These are phyloP conservation scores for Omphalea diandra DNA, from an alignment of 441 rosid genomes.

Conservation along the genomic window DNA sequence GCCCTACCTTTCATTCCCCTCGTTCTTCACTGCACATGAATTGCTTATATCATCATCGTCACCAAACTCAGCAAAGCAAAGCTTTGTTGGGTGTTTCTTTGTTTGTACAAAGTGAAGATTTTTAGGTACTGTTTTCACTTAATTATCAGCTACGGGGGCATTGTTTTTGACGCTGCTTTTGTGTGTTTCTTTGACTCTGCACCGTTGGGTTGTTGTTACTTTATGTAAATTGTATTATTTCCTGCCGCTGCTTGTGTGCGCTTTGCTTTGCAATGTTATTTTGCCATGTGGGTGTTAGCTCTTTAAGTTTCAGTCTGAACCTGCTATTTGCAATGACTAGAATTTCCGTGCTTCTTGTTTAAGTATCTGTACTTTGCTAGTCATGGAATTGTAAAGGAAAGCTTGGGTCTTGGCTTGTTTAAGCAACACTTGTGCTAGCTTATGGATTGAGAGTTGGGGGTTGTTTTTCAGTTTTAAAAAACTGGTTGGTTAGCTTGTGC, in stretches of 20 bases:
- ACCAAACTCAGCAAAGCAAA: neutral
- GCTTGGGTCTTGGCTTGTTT: no score
- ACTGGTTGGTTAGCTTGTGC: neutral
- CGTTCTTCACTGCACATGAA: slow-evolving; percentile 6
- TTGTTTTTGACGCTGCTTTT: neutral
- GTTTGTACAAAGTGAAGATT: neutral
- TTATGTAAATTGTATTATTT: neutral
- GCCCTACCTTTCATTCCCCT: slow-evolving; percentile 48
- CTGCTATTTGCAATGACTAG: neutral
- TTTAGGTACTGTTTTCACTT: slow-evolving; percentile 8
- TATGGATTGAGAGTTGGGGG: neutral
- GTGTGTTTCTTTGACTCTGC: slow-evolving; percentile 3
- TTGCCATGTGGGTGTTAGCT: neutral
- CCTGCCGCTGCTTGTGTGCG: neutral
- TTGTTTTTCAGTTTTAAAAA: neutral
- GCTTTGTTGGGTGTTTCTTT: neutral
- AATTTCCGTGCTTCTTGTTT: neutral
- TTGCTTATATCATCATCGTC: neutral
- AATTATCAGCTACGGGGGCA: neutral
- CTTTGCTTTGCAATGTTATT: neutral
- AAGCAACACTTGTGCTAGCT: no score
- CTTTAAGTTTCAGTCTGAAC: no score
- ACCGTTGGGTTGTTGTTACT: neutral
- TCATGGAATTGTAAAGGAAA: no score
- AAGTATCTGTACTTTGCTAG: no score